Conservation (phyloP, 371 early-diverging fungal genomes). For the Rhizomucor pusillus region DNA sequence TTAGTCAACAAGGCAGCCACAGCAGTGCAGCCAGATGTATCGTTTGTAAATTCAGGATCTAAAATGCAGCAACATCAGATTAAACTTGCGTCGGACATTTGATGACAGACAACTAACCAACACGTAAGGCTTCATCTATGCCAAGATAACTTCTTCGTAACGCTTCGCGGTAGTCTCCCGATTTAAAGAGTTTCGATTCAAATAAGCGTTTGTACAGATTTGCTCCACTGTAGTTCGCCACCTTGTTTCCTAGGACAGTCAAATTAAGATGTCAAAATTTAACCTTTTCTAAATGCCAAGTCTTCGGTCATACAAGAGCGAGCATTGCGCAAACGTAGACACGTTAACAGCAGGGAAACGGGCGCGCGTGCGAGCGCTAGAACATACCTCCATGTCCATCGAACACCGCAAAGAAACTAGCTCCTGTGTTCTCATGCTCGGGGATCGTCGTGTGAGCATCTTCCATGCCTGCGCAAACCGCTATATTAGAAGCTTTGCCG, state of each 20-base stretch:
- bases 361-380: not conserved
- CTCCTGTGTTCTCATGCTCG: conserved; percentile 54
- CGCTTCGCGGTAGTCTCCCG: conserved; percentile 64
- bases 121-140: conserved; percentile 75
- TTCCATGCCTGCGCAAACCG: conserved; percentile 79
- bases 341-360: not conserved
- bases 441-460: conserved; percentile 92
- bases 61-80: not conserved
- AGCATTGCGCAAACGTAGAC: no score
- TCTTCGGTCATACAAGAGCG: not conserved
- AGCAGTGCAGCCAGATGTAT: conserved; percentile 95
- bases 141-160: conserved; percentile 79
- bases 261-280: not conserved
- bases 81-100: not conserved
- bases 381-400: conserved; percentile 94
- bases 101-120: conserved; percentile 40
- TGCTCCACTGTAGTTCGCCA: conserved; percentile 85
- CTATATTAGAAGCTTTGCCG: not conserved
- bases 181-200: conserved; percentile 58
- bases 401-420: conserved; percentile 91
- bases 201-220: conserved; percentile 70
- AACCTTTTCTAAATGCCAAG: not conserved
- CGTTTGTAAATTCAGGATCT: conserved; percentile 70
- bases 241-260: conserved; percentile 51
- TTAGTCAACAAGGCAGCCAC: conserved; percentile 82